phyloP scores from a whole-genome alignment of 148 eudicot species.

The Camellia sinensis region DNA sequence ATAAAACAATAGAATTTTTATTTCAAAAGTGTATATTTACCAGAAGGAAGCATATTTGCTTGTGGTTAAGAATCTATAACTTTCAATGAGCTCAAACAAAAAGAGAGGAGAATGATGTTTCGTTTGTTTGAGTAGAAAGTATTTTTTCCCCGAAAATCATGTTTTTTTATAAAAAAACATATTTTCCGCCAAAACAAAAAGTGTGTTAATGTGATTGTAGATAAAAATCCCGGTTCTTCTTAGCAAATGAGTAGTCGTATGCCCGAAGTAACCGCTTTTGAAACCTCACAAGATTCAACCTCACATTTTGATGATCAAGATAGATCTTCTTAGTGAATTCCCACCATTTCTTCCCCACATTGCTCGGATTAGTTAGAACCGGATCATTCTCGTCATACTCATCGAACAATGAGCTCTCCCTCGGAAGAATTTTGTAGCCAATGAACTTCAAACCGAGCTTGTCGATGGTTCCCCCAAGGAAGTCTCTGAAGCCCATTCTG shows the following conservation, averaged over 20 bases:
- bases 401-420: slow-evolving; percentile 77
- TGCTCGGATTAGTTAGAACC: slow-evolving; percentile 55
- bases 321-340: slow-evolving; percentile 78
- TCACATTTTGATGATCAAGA: slow-evolving; percentile 77
- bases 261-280: slow-evolving; percentile 63
- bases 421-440: slow-evolving; percentile 61
- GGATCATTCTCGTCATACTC: slow-evolving; percentile 57
- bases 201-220: slow-evolving; percentile 19
- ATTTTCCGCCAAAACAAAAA: neutral
- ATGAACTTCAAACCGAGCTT: slow-evolving; percentile 72
- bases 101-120: too few species aligned
- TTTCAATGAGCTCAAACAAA: neutral
- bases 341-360: slow-evolving; percentile 70
- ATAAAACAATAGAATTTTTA: neutral
- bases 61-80: neutral
- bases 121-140: too few species aligned
- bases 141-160: too few species aligned
- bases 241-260: slow-evolving; percentile 45
- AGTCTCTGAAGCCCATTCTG: slow-evolving; percentile 84
- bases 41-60: neutral
- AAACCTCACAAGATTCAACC: slow-evolving; percentile 65
- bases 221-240: slow-evolving; percentile 22
- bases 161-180: too few species aligned
- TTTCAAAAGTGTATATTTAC: neutral
- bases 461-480: slow-evolving; percentile 73